Base-by-base conservation (phyloP, 2,329 filamentous ascomycete genomes). In the Sphaerulina musiva region DNA sequence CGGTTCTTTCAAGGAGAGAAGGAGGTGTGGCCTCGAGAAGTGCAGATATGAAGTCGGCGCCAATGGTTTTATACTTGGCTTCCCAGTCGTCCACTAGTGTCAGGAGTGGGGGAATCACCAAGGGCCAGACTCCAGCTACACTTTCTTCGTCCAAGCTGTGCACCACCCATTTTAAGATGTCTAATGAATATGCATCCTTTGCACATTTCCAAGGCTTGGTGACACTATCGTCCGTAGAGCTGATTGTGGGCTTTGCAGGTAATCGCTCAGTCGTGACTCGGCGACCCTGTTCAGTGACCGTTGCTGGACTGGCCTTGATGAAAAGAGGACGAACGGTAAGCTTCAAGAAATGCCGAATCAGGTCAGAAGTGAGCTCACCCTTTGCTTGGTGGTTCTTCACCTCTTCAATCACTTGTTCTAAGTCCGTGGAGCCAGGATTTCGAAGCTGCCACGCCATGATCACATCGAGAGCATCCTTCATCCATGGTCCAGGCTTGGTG, bases 361-460 rank as follows among this genome's bases (percentile, higher is more conserved):
- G 74, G 62, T 69, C 66, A 66, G 68, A 69, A 65, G 74, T 66
- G 56, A 78, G 76, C 76, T 78, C 76, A 78, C 75, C 73, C 61
- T 72, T 68, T 54, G 63, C 51, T 55, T 66, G 57, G 52, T 64
- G 60, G 31, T 54, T 62, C 54, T 70, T 71, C 42, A 78, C 74
- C 56, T 73, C 72, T 61, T 74, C 71, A 48, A 78, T 73, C 11
- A 74, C 75, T 52, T 68, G 67, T 32, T 66, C 64, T 31, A 77
- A 72, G 58, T 91, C 85, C 3, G 78, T 80, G 54, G 74, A 76
- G 3, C 77, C 77, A 0, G 90, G 89, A 66, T 97, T 83, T 38
- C 88, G 80, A 49, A 97, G 78, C 71, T 97, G 93, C 90, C 91
- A 97, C 57, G 84, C 83, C 70, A 95, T 81, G 57, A 89, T 87